These are phyloP conservation scores for Brasenia schreberi DNA, from an alignment of 164 flowering plant species.

Conservation along the genomic window DNA sequence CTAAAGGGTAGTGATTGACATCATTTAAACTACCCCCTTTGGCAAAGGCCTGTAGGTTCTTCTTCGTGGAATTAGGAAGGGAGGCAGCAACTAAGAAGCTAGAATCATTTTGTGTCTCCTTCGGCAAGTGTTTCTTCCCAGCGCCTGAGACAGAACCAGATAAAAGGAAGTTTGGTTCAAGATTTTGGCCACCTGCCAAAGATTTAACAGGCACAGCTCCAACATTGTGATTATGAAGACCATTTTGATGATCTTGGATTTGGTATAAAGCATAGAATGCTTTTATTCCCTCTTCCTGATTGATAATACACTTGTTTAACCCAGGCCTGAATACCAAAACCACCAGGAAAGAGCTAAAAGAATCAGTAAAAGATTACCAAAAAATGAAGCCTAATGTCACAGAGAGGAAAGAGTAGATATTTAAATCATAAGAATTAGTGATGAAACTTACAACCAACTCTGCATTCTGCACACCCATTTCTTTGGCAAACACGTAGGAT, in stretches of 20 bases:
- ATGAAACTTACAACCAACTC: constrained; percentile 83
- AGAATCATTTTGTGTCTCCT: constrained; percentile 21
- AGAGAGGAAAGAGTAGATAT: not conserved
- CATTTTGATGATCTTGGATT: constrained; percentile 30
- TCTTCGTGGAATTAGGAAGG: constrained; percentile 23
- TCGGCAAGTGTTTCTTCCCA: constrained; percentile 34
- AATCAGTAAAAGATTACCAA: not conserved
- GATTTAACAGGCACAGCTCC: constrained; percentile 13
- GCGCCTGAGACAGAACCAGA: constrained; percentile 8
- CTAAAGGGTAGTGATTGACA: constrained; percentile 22
- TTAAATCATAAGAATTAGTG: not conserved
- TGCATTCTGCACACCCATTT: constrained; percentile 94
- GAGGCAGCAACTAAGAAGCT: constrained; percentile 14
- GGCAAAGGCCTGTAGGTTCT: constrained; percentile 21
- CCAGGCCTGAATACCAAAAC: constrained; percentile 45
- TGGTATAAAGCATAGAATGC: constrained; percentile 42
- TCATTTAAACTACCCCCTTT: constrained; percentile 36
- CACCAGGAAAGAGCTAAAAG: not conserved
- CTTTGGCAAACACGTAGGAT: constrained; percentile 52
- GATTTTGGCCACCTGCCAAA: constrained; percentile 20
- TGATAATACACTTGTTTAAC: constrained; percentile 61
- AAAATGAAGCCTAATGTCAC: not conserved
- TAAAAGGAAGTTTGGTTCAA: constrained; percentile 5
- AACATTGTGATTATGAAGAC: constrained; percentile 18
- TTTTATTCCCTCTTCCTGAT: constrained; percentile 70